Percentiles rank a stretch among this genome's conserved stretches.
phyloP scores from a whole-genome alignment of 257 asterid species.

The Marsdenia floribunda region DNA sequence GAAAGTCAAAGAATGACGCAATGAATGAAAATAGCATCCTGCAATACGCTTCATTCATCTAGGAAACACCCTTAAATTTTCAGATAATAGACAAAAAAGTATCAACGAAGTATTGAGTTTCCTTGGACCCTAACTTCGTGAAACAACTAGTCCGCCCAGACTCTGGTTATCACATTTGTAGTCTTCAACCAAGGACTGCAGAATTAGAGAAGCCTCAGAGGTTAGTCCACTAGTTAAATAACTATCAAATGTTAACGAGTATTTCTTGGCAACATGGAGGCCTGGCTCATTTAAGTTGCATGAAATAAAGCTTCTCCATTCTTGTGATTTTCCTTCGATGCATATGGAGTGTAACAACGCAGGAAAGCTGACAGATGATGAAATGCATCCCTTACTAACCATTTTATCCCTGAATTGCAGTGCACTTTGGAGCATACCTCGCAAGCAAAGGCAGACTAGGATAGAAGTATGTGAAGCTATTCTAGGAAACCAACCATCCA shows the following conservation, averaged over 20 bases:
- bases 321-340: constrained; percentile 52
- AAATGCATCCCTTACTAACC: constrained; percentile 40
- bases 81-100: not conserved
- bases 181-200: constrained; percentile 48
- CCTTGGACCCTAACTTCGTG: constrained; percentile 11
- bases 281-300: constrained; percentile 40
- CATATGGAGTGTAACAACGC: constrained; percentile 69
- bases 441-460: constrained; percentile 61
- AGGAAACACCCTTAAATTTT: not conserved
- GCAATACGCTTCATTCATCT: not conserved
- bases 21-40: too few species aligned
- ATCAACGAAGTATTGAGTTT: not conserved
- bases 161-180: constrained; percentile 22
- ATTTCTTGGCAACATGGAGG: constrained; percentile 45
- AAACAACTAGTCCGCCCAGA: constrained; percentile 14
- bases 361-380: constrained; percentile 50
- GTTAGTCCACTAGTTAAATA: constrained; percentile 39
- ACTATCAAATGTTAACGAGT: constrained; percentile 43
- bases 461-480: constrained; percentile 71
- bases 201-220: constrained; percentile 49
- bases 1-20: too few species aligned
- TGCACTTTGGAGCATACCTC: constrained; percentile 53
- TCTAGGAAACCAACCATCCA: constrained; percentile 51
- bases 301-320: constrained; percentile 59
- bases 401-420: constrained; percentile 47